phyloP scores from a whole-genome alignment of 805 yeast genomes.

The Candida ipomoeae region DNA sequence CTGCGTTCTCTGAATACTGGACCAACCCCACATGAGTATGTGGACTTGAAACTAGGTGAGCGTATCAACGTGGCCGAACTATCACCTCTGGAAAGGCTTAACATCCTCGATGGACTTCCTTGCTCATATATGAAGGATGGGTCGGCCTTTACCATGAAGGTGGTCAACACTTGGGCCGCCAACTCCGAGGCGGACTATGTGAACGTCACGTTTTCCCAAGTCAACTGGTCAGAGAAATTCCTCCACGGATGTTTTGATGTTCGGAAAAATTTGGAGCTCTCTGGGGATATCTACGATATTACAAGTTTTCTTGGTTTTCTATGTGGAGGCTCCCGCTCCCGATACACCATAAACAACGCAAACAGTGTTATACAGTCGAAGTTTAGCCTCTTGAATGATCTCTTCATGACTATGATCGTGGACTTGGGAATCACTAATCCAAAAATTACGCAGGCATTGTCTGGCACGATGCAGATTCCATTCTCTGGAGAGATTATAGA shows the following conservation, averaged over 20 bases:
- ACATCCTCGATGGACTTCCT: slow-evolving; percentile 12
- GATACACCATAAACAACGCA: slow-evolving; percentile 3
- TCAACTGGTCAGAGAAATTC: slow-evolving; percentile 5
- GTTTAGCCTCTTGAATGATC: slow-evolving; percentile 5
- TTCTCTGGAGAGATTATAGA: slow-evolving; percentile 32
- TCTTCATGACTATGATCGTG: slow-evolving; percentile 5
- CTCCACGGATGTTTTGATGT: slow-evolving; percentile 10
- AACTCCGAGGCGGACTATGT: slow-evolving; percentile 1
- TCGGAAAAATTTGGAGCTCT: neutral
- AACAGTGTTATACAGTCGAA: slow-evolving; percentile 6
- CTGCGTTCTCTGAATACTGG: neutral
- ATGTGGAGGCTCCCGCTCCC: slow-evolving; percentile 8
- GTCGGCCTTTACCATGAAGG: slow-evolving; percentile 5
- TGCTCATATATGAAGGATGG: slow-evolving; percentile 14
- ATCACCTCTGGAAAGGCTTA: slow-evolving; percentile 3
- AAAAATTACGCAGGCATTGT: neutral
- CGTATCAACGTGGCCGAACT: slow-evolving; percentile 2
- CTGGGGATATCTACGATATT: slow-evolving; percentile 2
- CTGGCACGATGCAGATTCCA: slow-evolving; percentile 4
- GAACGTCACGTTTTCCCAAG: slow-evolving; percentile 8
- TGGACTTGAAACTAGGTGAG: slow-evolving; percentile 5
- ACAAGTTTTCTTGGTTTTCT: slow-evolving; percentile 6
- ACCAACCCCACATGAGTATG: neutral
- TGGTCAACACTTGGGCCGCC: neutral
- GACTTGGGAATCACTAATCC: slow-evolving; percentile 3